phyloP scores from a whole-genome alignment of 345 rosid species.

The Angophora floribunda region DNA sequence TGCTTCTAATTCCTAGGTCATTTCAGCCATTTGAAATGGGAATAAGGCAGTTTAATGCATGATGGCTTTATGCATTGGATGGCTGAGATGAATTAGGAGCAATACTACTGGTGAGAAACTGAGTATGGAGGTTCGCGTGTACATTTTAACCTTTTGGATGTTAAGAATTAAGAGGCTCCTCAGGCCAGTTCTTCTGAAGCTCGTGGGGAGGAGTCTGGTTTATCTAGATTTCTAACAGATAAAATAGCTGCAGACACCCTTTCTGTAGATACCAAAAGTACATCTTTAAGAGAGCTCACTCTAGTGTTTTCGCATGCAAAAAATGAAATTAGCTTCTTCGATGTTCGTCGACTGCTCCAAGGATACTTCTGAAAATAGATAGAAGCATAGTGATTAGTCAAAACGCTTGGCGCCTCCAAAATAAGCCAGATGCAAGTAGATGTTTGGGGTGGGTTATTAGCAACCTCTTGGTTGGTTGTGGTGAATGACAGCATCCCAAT shows the following conservation, averaged over 20 bases:
- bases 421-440: neutral
- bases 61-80: neutral
- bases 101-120: neutral
- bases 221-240: neutral
- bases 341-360: neutral
- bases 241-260: neutral
- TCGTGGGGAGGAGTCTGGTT: neutral
- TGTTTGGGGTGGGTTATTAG: neutral
- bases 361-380: neutral
- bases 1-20: neutral
- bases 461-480: neutral
- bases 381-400: neutral
- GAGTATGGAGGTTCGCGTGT: neutral
- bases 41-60: neutral
- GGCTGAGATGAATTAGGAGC: neutral
- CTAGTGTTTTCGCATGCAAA: neutral
- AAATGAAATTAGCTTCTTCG: neutral
- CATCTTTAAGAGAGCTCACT: neutral
- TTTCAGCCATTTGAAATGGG: neutral
- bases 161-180: neutral
- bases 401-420: neutral
- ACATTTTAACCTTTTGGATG: neutral
- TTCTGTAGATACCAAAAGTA: neutral
- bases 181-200: neutral
- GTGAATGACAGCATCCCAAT: neutral